Conservation (phyloP, 2,329 filamentous ascomycete genomes). For the Alternaria brassicicola region DNA sequence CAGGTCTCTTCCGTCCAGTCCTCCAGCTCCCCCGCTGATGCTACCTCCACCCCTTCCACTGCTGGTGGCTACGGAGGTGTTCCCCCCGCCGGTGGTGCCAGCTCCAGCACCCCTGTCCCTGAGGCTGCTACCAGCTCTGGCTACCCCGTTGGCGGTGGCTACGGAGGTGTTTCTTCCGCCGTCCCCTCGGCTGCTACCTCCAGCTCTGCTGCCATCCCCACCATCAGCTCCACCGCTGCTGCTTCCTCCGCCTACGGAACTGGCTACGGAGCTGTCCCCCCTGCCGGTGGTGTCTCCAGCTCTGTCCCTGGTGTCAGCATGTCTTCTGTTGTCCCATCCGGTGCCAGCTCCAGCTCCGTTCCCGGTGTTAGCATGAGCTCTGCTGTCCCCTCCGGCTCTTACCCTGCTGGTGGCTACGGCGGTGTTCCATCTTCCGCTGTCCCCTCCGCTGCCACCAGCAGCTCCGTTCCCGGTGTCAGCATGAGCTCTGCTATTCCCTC, state of each 20-base stretch:
- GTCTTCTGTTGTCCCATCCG: not conserved
- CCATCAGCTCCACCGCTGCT: not conserved
- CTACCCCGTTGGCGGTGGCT: constrained; percentile 11
- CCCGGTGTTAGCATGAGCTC: constrained; percentile 25
- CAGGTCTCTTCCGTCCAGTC: constrained; percentile 12
- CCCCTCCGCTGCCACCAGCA: constrained; percentile 7
- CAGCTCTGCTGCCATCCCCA: not conserved
- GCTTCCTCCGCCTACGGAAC: constrained; percentile 9
- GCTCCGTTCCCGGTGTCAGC: constrained; percentile 1
- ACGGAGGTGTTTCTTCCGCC: not conserved
- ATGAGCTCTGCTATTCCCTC: constrained; percentile 37
- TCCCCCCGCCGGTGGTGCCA: not conserved
- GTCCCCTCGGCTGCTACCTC: not conserved
- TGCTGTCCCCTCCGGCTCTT: constrained; percentile 27
- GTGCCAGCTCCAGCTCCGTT: constrained; percentile 5
- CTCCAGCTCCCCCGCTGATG: constrained; percentile 13
- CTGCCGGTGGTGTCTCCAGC: not conserved
- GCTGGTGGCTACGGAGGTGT: constrained; percentile 1
- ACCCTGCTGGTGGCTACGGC: not conserved
- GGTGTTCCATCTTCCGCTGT: not conserved
- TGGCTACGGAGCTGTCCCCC: not conserved
- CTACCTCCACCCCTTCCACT: constrained; percentile 13
- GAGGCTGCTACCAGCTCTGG: constrained; percentile 1
- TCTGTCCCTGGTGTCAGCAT: constrained; percentile 13
- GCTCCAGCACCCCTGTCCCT: not conserved